These are phyloP conservation scores for Bathelium albidoporum DNA, from an alignment of 495 filamentous ascomycete species.

Conservation along the genomic window DNA sequence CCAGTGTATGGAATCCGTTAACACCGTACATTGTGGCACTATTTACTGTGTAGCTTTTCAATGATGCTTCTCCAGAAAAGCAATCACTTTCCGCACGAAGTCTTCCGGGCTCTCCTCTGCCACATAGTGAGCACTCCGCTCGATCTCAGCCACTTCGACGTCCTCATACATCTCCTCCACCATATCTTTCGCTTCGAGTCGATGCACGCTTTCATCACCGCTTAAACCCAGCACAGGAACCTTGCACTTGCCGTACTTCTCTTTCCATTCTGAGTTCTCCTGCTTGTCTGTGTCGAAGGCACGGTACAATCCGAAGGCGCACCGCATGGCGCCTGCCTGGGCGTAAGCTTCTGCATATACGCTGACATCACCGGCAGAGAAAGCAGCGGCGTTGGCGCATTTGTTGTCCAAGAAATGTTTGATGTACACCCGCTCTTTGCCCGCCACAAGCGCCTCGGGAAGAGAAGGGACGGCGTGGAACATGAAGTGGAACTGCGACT, in stretches of 20 bases:
- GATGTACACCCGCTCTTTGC: slow-evolving; percentile 35
- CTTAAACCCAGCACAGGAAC: slow-evolving; percentile 31
- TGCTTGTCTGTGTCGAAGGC: slow-evolving; percentile 35
- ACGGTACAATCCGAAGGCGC: slow-evolving; percentile 33
- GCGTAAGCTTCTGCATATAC: slow-evolving; percentile 31
- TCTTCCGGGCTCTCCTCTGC: slow-evolving; percentile 16
- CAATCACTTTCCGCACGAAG: slow-evolving; percentile 11
- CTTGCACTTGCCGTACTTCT: slow-evolving; percentile 32
- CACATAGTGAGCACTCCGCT: slow-evolving; percentile 7
- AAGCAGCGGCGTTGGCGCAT: slow-evolving; percentile 28
- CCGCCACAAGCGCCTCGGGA: slow-evolving; percentile 32
- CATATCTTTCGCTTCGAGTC: background rate
- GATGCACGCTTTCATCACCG: slow-evolving; percentile 20
- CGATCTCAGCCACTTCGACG: slow-evolving; percentile 6
- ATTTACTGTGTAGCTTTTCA: background rate
- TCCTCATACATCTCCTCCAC: slow-evolving; percentile 10
- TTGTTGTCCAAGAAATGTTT: slow-evolving; percentile 38
- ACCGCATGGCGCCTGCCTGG: slow-evolving; percentile 34
- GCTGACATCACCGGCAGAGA: slow-evolving; percentile 30
- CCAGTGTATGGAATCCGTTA: too few relatives aligned
- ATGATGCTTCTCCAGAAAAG: background rate
- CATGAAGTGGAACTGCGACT: slow-evolving; percentile 35
- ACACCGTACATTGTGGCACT: too few relatives aligned
- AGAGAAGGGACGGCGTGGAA: slow-evolving; percentile 38
- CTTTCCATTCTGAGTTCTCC: slow-evolving; percentile 29